Evolutionary conservation across 331 rosid genomes (phyloP).

Genomic region (Quercus lobata): DNA sequence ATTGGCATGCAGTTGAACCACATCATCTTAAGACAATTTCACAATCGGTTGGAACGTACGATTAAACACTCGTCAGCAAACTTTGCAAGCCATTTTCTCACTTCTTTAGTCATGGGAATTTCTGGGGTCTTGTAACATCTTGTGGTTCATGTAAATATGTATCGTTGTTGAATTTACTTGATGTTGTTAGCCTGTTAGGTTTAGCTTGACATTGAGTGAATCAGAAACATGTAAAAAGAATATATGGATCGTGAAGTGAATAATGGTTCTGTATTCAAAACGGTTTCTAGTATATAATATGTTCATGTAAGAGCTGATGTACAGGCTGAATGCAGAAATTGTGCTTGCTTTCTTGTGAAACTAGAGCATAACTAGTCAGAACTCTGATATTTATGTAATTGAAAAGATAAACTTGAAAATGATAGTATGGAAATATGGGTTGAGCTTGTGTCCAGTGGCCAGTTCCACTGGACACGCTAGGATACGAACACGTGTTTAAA

Average conservation of each 20-base stretch:
- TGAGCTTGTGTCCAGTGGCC: fast-evolving
- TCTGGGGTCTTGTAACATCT: not conserved
- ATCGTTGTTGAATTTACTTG: not conserved
- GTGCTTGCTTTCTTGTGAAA: not conserved
- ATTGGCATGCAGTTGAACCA: not conserved
- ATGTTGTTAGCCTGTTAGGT: not conserved
- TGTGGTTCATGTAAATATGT: conserved; percentile 28
- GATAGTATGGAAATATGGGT: not conserved
- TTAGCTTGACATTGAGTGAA: conserved; percentile 5
- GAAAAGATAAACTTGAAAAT: not conserved
- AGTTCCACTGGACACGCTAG: fast-evolving
- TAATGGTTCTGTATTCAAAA: not conserved
- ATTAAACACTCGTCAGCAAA: conserved; percentile 7
- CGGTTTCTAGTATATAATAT: not conserved
- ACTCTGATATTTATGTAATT: not conserved
- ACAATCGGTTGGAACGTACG: conserved; percentile 15
- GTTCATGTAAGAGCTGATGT: not conserved
- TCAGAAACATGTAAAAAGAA: not conserved
- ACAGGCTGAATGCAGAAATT: not conserved
- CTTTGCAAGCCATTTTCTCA: conserved; percentile 4
- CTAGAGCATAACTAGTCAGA: not conserved
- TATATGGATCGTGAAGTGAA: not conserved
- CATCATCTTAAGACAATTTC: conserved; percentile 3
- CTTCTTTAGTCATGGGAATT: conserved; percentile 22
- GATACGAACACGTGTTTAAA: no score